Evolutionary conservation across 1,139 yeast species (phyloP), one percentile per base, ranked within the genome.

Genomic region (Pichia sp.): DNA sequence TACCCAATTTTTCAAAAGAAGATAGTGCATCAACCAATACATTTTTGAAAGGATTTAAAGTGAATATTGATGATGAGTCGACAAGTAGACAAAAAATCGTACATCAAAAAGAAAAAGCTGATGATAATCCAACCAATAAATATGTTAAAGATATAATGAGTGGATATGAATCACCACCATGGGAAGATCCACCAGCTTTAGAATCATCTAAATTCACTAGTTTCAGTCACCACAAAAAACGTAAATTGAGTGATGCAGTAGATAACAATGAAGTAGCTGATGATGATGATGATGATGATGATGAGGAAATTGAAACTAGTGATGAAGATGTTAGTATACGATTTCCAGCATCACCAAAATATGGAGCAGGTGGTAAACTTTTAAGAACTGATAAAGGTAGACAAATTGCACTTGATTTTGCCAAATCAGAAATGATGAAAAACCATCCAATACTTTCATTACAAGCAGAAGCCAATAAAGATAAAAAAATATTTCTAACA

Each of bases 271-370:
- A 18, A 4, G 1, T 6, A 36, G 34, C 7, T 14, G 39, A 19
- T 8, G 5, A 18, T 22, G 38, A 14, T 14, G 39, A 19, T 8
- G 5, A 18, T 22, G 38, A 14, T 13, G 42, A 25, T 9, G 48
- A 46, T 19, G 50, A 43, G 28, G 45, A 48, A 25, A 51, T 49
- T 16, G 60, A 54, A 18, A 36, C 25, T 19, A 36, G 25, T 19
- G 25, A 36, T 49, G 68, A 58, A 48, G 70, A 65, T 45, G 33
- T 56, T 13, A 67, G 67, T 9, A 80, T 75, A 53, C 62, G 81
- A 53, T 77, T 77, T 55, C 83, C 83, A 1, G 67, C 74, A 47
- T 76, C 83, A 0, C 81, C 81, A 5, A 73, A 73, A 51, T 74
- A 73, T 49, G 71, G 71, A 1, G 66, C 61, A 0, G 66, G 66